Percentiles rank a stretch among this genome's conserved stretches.
phyloP scores from a whole-genome alignment of 768 basidiomycete genomes.

The Coprinopsis strossmayeri region DNA sequence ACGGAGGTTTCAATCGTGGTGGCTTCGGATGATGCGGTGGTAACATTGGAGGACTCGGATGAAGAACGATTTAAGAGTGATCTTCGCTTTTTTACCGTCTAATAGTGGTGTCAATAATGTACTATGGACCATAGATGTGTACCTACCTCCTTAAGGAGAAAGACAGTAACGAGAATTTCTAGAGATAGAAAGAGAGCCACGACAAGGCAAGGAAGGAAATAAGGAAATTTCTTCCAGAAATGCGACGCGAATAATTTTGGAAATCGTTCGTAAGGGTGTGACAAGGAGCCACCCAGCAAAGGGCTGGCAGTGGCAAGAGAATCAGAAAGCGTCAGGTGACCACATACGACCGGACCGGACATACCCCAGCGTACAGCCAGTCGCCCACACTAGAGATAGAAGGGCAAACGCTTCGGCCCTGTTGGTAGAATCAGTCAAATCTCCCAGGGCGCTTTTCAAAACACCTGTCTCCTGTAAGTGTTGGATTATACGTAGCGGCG shows the following conservation, averaged over 20 bases:
- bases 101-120: too few species aligned
- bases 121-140: background rate
- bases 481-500: background rate
- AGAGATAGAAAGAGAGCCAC: slow-evolving; percentile 24
- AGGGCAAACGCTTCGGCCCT: slow-evolving; percentile 34
- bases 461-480: background rate
- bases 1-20: slow-evolving; percentile 16
- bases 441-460: slow-evolving; percentile 27
- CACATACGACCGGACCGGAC: too few species aligned
- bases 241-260: slow-evolving; percentile 30
- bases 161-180: slow-evolving; percentile 23
- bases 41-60: slow-evolving; percentile 12
- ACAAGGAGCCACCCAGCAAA: slow-evolving; percentile 42
- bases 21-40: background rate
- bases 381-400: slow-evolving; percentile 34
- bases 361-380: slow-evolving; percentile 29
- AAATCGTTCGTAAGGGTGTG: slow-evolving; percentile 41
- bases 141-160: slow-evolving; percentile 36
- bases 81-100: slow-evolving; percentile 8
- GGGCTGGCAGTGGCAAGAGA: slow-evolving; percentile 26
- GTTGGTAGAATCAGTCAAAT: slow-evolving; percentile 36
- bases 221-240: slow-evolving; percentile 47
- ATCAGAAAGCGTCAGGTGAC: background rate
- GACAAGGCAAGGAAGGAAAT: slow-evolving; percentile 59
- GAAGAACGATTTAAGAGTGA: slow-evolving; percentile 4